Evolutionary conservation across 352 stramenopile genomes (phyloP).

Genomic region (Plasmopara halstedii): DNA sequence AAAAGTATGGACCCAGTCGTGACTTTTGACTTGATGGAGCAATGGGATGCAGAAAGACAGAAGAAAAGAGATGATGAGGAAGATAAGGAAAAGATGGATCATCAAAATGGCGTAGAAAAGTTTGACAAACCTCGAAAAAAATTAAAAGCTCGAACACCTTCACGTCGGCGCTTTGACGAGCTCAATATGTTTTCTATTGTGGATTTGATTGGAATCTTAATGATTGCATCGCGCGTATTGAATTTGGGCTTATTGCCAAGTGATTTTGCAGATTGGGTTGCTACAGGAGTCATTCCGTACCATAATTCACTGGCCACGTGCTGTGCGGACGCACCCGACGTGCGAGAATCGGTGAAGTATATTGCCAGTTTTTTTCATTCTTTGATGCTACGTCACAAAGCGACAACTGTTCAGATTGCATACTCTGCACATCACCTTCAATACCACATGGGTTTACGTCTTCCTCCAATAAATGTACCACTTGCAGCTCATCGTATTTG

Average conservation of each 20-base stretch:
- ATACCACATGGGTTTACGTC: conserved; percentile 56
- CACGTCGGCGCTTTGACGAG: conserved; percentile 17
- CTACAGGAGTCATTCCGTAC: conserved; percentile 49
- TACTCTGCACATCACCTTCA: conserved; percentile 54
- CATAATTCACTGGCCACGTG: conserved; percentile 52
- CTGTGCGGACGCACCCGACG: conserved; percentile 25
- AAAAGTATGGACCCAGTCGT: conserved; percentile 42
- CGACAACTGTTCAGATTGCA: conserved; percentile 31
- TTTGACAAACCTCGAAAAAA: not conserved
- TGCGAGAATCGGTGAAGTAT: conserved; percentile 39
- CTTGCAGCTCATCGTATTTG: conserved; percentile 50
- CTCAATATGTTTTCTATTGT: conserved; percentile 40
- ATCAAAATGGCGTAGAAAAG: conserved; percentile 1
- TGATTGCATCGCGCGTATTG: conserved; percentile 52
- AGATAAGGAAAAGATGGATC: not conserved
- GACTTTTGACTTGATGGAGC: conserved; percentile 53
- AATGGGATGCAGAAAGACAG: conserved; percentile 53
- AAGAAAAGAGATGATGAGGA: conserved; percentile 18
- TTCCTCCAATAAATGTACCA: conserved; percentile 65
- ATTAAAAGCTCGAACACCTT: not conserved
- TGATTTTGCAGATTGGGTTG: conserved; percentile 60
- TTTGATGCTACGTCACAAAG: conserved; percentile 26
- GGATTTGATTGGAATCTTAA: conserved; percentile 52
- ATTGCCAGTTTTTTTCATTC: conserved; percentile 58
- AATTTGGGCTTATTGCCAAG: conserved; percentile 54